These are phyloP conservation scores for Kodamaea arcana DNA, from an alignment of 1,139 yeast genomes.

Conservation along the genomic window DNA sequence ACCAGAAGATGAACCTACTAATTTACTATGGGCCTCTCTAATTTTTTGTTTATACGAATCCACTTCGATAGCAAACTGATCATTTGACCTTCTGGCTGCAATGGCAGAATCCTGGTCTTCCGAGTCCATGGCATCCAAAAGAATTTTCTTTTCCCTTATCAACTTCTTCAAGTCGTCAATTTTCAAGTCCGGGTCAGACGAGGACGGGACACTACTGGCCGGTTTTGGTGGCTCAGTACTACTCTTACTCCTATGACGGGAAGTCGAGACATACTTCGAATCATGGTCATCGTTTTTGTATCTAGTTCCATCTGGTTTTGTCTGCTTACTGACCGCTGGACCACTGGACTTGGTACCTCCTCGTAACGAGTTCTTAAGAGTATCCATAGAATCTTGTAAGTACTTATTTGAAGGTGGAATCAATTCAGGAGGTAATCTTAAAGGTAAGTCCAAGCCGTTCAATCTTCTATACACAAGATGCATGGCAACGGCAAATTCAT, in stretches of 20 bases:
- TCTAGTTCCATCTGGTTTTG: constrained; percentile 51
- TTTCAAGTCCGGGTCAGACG: constrained; percentile 26
- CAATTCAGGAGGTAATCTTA: constrained; percentile 65
- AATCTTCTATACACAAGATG: constrained; percentile 72
- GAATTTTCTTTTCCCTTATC: constrained; percentile 64
- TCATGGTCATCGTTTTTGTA: constrained; percentile 66
- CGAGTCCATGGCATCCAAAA: constrained; percentile 69
- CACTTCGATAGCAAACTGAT: constrained; percentile 45
- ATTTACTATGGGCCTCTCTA: constrained; percentile 47
- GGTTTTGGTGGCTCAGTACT: constrained; percentile 12
- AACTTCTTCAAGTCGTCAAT: constrained; percentile 56
- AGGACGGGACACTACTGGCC: constrained; percentile 17
- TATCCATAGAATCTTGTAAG: constrained; percentile 41
- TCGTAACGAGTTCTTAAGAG: constrained; percentile 42
- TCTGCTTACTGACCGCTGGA: constrained; percentile 35
- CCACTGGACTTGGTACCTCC: constrained; percentile 26
- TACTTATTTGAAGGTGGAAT: constrained; percentile 77
- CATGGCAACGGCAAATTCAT: constrained; percentile 82
- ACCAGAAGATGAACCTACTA: constrained; percentile 40
- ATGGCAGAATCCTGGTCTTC: constrained; percentile 50
- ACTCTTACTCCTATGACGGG: constrained; percentile 53
- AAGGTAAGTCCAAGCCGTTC: constrained; percentile 73
- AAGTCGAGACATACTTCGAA: constrained; percentile 60
- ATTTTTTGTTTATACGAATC: constrained; percentile 63
- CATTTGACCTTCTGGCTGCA: constrained; percentile 17